Percentiles rank a stretch among this genome's conserved stretches.
Conservation (phyloP, 2,329 filamentous ascomycete species). For the Fusarium sp. region DNA sequence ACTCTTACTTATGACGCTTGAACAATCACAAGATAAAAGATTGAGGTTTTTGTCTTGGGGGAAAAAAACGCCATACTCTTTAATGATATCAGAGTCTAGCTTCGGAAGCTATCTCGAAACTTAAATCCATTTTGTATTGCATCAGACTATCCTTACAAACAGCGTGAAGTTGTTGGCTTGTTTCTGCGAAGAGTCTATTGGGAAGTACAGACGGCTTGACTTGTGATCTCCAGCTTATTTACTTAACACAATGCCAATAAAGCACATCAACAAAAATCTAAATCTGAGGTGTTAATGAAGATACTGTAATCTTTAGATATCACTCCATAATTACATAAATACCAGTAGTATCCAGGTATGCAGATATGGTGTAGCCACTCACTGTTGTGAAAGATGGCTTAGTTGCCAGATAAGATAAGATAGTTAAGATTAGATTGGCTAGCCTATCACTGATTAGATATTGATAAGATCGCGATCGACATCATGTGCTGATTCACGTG, state of each 20-base stretch:
- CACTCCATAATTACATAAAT: background rate
- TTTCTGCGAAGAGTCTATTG: rapidly evolving
- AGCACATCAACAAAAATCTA: background rate
- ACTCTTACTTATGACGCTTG: background rate
- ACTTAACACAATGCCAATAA: too few species aligned
- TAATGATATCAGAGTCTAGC: rapidly evolving
- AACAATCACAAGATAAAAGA: background rate
- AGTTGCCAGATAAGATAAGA: background rate
- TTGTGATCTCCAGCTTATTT: background rate
- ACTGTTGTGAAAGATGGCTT: too few species aligned
- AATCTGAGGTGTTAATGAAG: rapidly evolving
- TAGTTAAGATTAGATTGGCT: rapidly evolving
- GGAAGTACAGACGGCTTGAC: background rate
- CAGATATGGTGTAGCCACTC: background rate
- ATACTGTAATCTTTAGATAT: rapidly evolving
- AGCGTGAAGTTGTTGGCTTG: rapidly evolving
- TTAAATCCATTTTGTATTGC: rapidly evolving
- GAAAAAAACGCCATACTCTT: background rate
- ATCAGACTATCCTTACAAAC: background rate
- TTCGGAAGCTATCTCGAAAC: rapidly evolving
- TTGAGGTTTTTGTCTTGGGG: rapidly evolving
- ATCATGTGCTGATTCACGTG: background rate
- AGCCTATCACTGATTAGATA: background rate
- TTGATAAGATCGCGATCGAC: rapidly evolving
- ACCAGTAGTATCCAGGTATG: too few species aligned